Conservation (phyloP, 2,329 filamentous ascomycete genomes). For the Pyricularia sp. region DNA sequence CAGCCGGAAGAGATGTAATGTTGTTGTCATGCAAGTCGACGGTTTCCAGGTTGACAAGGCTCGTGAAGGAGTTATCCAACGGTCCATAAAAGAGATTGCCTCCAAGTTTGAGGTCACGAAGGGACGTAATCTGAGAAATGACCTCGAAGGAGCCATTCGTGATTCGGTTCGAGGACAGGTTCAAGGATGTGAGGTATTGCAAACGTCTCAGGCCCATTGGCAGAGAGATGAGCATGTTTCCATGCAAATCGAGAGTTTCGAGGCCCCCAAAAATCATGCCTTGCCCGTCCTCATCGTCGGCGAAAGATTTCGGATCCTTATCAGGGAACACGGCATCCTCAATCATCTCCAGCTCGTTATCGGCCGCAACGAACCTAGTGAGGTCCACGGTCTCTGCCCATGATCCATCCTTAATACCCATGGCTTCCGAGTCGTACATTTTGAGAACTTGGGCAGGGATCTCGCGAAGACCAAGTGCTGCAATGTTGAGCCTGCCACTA, state of each 20-base stretch:
- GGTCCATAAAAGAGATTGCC: conserved; percentile 62
- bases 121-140: conserved; percentile 55
- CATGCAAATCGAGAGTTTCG: conserved; percentile 73
- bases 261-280: conserved; percentile 72
- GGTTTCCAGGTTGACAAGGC: conserved; percentile 58
- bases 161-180: conserved; percentile 78
- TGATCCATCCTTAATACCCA: conserved; percentile 47
- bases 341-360: conserved; percentile 72
- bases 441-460: conserved; percentile 73
- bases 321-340: conserved; percentile 72
- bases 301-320: conserved; percentile 37
- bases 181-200: conserved; percentile 63
- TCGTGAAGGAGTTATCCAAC: conserved; percentile 49
- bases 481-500: conserved; percentile 77
- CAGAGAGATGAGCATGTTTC: conserved; percentile 60
- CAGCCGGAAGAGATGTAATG: conserved; percentile 55
- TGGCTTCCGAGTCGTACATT: conserved; percentile 75
- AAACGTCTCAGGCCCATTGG: conserved; percentile 66
- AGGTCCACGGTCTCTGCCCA: conserved; percentile 93
- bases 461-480: conserved; percentile 64
- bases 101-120: conserved; percentile 71
- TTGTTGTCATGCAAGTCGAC: conserved; percentile 75
- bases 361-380: conserved; percentile 69
- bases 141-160: conserved; percentile 58
- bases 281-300: conserved; percentile 50